Evolutionary conservation across 2,329 filamentous ascomycete genomes (phyloP).

Genomic region (Rutstroemia sydowiana): DNA sequence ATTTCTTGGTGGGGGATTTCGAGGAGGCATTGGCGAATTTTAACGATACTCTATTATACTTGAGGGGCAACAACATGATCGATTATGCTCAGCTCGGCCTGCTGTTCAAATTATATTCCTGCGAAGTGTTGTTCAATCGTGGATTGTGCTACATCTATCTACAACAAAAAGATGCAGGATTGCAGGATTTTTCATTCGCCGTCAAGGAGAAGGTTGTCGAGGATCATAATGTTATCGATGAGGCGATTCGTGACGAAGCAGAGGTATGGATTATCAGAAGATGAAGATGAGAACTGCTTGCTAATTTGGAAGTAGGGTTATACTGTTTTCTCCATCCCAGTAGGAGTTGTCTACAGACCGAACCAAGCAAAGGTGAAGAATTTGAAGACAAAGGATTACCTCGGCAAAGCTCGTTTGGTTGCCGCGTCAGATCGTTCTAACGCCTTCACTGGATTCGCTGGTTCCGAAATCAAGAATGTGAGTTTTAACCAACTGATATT

Average conservation of each 20-base stretch:
- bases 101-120: conserved; percentile 94
- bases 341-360: conserved; percentile 88
- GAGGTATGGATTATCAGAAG: conserved; percentile 51
- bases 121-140: conserved; percentile 94
- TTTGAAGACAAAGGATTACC: conserved; percentile 93
- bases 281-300: background rate
- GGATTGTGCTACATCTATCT: conserved; percentile 97
- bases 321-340: conserved; percentile 96
- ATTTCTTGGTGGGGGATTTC: conserved; percentile 94
- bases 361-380: conserved; percentile 99
- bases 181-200: conserved; percentile 85
- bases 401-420: conserved; percentile 90
- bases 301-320: conserved; percentile 59
- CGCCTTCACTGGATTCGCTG: conserved; percentile 75
- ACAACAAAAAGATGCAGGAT: conserved; percentile 80
- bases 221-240: conserved; percentile 96
- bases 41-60: conserved; percentile 92
- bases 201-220: conserved; percentile 94
- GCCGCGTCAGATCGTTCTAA: conserved; percentile 77
- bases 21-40: conserved; percentile 97
- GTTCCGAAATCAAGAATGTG: conserved; percentile 70
- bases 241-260: conserved; percentile 87
- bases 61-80: conserved; percentile 93
- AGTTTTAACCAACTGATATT: conserved; percentile 25
- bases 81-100: conserved; percentile 95